These are phyloP conservation scores for Miscanthus lutarioriparius DNA, from an alignment of 176 grass and related monocot genomes.

Conservation along the genomic window DNA sequence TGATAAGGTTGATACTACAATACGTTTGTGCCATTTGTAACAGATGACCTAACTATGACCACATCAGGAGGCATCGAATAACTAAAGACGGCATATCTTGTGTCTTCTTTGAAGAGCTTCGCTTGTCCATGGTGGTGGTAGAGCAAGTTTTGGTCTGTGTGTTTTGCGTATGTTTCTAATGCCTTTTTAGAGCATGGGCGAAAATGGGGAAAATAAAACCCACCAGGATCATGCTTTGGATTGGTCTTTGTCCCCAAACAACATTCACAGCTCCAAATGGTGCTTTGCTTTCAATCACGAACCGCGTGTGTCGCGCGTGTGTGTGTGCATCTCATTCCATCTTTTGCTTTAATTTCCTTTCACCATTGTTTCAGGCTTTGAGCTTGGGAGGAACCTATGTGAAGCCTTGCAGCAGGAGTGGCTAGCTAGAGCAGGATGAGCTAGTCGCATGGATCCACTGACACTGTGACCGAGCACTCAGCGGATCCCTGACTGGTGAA, in stretches of 20 bases:
- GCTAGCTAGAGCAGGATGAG: neutral
- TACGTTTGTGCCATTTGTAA: constrained; percentile 9
- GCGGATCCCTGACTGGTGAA: neutral
- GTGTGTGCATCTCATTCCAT: neutral
- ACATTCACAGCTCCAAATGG: neutral
- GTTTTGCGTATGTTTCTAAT: constrained; percentile 8
- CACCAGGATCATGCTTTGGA: constrained; percentile 18
- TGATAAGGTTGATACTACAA: constrained; percentile 24
- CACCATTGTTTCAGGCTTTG: neutral
- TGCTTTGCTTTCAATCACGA: neutral
- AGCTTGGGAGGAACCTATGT: neutral
- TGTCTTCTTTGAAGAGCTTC: neutral
- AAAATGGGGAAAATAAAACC: neutral
- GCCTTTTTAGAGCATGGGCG: neutral
- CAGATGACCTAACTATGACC: constrained; percentile 8
- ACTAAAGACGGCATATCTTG: neutral
- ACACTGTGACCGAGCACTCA: constrained; percentile 5
- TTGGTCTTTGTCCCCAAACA: neutral
- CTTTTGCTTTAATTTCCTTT: neutral
- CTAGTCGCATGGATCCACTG: neutral
- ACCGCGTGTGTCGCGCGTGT: neutral
- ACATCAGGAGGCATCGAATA: neutral
- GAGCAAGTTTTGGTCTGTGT: neutral
- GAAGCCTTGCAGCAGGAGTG: neutral
- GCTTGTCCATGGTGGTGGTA: neutral